phyloP scores from a whole-genome alignment of 768 basidiomycete species.

The Rhizopogon vinicolor region DNA sequence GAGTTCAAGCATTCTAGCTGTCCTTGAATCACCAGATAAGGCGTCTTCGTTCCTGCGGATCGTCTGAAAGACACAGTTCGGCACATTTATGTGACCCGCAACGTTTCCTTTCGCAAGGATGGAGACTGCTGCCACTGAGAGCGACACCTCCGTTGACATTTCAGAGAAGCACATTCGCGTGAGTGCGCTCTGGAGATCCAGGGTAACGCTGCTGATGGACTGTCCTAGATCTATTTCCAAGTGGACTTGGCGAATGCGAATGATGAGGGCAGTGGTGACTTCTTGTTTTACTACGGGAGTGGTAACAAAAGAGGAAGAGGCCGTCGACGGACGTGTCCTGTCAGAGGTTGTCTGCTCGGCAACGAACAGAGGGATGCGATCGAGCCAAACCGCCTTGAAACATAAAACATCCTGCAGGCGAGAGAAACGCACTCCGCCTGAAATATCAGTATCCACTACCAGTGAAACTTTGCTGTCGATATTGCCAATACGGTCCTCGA shows the following conservation, averaged over 20 bases:
- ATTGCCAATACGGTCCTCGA: constrained; percentile 30
- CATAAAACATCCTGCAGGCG: constrained; percentile 89
- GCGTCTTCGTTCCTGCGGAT: constrained; percentile 50
- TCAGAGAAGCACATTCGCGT: constrained; percentile 66
- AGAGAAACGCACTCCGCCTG: constrained; percentile 75
- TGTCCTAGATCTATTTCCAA: constrained; percentile 83
- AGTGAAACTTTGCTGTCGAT: constrained; percentile 59
- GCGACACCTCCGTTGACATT: constrained; percentile 54
- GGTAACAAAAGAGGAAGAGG: constrained; percentile 9
- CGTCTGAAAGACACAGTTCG: constrained; percentile 74
- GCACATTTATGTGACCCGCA: constrained; percentile 62
- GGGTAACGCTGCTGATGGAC: constrained; percentile 68
- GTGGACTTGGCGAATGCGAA: constrained; percentile 69
- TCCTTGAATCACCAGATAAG: constrained; percentile 25
- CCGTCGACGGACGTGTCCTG: constrained; percentile 13
- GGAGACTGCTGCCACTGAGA: constrained; percentile 54
- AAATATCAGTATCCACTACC: constrained; percentile 80
- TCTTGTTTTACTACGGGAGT: constrained; percentile 29
- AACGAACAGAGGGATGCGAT: constrained; percentile 76
- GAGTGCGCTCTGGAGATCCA: constrained; percentile 60
- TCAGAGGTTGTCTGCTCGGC: constrained; percentile 25
- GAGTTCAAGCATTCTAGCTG: constrained; percentile 61
- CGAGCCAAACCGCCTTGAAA: constrained; percentile 94
- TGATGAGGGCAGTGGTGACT: constrained; percentile 57
- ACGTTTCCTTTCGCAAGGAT: constrained; percentile 63